These are phyloP conservation scores for Macrocybe gigantea DNA, from an alignment of 768 basidiomycete species.

Conservation along the genomic window DNA sequence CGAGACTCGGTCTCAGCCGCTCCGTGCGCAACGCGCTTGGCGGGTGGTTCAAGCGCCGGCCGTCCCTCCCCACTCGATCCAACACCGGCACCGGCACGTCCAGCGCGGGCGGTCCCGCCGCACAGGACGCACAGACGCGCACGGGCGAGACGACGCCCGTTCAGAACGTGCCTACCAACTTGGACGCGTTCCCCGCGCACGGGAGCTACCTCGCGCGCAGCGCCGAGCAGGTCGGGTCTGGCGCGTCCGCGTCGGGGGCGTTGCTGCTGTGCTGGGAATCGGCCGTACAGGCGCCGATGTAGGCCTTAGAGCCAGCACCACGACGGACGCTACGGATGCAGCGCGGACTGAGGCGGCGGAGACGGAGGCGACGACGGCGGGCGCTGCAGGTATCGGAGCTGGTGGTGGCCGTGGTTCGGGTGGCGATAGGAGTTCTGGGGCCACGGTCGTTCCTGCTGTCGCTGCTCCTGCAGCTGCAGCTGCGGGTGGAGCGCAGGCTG, in stretches of 20 bases:
- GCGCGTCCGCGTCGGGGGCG: neutral
- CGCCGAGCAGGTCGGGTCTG: neutral
- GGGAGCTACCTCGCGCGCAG: neutral
- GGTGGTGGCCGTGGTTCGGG: neutral
- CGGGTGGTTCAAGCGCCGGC: no score
- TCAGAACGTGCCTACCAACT: neutral
- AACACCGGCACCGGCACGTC: no score
- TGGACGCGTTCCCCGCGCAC: neutral
- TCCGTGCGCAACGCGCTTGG: no score
- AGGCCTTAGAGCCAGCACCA: neutral
- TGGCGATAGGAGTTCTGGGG: neutral
- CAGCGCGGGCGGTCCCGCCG: no score
- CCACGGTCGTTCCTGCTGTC: no score
- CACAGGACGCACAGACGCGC: no score
- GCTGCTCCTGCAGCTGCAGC: no score
- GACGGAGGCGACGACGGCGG: neutral
- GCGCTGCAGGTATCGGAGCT: neutral
- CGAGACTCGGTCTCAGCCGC: no score
- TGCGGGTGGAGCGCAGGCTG: no score
- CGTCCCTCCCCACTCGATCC: no score
- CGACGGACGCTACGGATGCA: neutral
- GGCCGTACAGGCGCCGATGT: neutral
- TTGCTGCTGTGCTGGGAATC: neutral
- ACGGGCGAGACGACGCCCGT: neutral
- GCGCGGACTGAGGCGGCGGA: neutral